phyloP scores from a whole-genome alignment of 2,329 filamentous ascomycete species.

The Fonsecaea monophora region DNA sequence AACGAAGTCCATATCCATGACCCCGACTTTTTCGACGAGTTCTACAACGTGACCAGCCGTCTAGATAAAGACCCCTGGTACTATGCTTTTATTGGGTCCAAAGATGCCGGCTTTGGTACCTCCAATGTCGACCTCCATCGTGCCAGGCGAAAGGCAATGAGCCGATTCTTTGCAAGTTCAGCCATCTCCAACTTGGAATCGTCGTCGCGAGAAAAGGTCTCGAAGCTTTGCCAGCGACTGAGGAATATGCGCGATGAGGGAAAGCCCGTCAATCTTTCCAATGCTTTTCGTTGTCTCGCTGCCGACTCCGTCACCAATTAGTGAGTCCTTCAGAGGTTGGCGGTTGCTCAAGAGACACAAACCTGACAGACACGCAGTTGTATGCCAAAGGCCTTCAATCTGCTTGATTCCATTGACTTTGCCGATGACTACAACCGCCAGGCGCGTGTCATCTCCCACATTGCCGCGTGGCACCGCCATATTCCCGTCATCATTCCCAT shows the following conservation, averaged over 20 bases:
- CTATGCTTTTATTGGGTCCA: conserved; percentile 38
- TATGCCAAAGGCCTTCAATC: conserved; percentile 35
- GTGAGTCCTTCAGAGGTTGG: not conserved
- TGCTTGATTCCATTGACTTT: conserved; percentile 38
- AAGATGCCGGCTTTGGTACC: conserved; percentile 44
- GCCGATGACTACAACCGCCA: conserved; percentile 37
- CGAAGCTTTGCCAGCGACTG: conserved; percentile 35
- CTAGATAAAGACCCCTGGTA: conserved; percentile 38
- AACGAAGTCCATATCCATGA: conserved; percentile 39
- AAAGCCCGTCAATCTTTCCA: conserved; percentile 36
- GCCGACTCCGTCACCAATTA: conserved; percentile 39
- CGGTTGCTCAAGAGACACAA: not conserved
- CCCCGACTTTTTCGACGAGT: conserved; percentile 39
- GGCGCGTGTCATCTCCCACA: conserved; percentile 33
- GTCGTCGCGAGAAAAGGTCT: conserved; percentile 31
- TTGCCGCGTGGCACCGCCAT: conserved; percentile 37
- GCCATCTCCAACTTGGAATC: conserved; percentile 34
- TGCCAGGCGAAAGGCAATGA: conserved; percentile 45
- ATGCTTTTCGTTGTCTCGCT: conserved; percentile 38
- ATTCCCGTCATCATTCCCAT: conserved; percentile 37
- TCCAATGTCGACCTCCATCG: conserved; percentile 45
- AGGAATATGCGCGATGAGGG: conserved; percentile 29
- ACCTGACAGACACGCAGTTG: conserved; percentile 16
- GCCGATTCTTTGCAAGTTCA: conserved; percentile 47
- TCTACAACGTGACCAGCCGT: conserved; percentile 35